phyloP scores from a whole-genome alignment of 805 yeast genomes.

The Candida tibetensis region DNA sequence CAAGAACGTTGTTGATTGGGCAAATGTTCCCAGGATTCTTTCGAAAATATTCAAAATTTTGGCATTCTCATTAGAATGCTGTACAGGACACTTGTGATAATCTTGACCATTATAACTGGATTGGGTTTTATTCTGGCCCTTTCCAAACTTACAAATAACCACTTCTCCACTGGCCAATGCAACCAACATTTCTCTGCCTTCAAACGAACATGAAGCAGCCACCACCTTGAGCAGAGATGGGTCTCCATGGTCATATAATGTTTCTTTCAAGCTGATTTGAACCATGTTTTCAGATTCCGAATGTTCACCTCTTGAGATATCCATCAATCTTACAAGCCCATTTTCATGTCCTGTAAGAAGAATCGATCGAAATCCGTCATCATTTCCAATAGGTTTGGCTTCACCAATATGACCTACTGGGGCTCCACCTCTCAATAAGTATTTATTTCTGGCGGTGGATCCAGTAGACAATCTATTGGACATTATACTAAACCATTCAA shows the following conservation, averaged over 20 bases:
- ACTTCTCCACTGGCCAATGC: conserved; percentile 71
- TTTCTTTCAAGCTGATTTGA: conserved; percentile 33
- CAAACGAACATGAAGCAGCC: conserved; percentile 71
- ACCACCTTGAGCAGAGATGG: conserved; percentile 45
- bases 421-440: conserved; percentile 76
- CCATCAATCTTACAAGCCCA: conserved; percentile 82
- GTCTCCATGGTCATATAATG: conserved; percentile 27
- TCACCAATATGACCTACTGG: conserved; percentile 43
- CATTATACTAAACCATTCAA: conserved; percentile 79
- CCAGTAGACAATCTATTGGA: conserved; percentile 28
- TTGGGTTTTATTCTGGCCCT: conserved; percentile 31
- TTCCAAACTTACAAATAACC: conserved; percentile 67
- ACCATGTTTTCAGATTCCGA: conserved; percentile 30
- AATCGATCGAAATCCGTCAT: conserved; percentile 43
- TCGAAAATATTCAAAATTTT: conserved; percentile 49
- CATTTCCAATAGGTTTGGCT: conserved; percentile 31
- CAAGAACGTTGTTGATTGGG: conserved; percentile 29
- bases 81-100: conserved; percentile 27
- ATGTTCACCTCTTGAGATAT: conserved; percentile 71
- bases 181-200: conserved; percentile 70
- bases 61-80: conserved; percentile 34
- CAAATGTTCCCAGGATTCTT: conserved; percentile 46
- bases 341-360: conserved; percentile 83
- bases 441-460: conserved; percentile 41
- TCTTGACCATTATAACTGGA: conserved; percentile 15